A percentile compares a stretch with the other conserved stretches of the same genome.
phyloP scores from a whole-genome alignment of 1,284 basidiomycete species.

The Ustilago xerochloae region DNA sequence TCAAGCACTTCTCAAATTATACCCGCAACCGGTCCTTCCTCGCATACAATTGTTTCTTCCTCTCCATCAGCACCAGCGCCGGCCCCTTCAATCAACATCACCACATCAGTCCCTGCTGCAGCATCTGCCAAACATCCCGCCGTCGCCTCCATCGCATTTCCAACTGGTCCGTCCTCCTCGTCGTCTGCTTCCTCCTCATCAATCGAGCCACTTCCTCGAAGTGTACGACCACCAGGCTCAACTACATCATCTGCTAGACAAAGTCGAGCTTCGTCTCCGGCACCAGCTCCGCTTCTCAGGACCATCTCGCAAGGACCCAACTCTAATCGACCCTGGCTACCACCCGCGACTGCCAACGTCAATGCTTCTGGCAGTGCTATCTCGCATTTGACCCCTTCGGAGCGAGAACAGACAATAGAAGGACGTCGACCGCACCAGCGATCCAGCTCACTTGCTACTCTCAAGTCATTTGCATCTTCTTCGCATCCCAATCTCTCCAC shows the following conservation, averaged over 20 bases:
- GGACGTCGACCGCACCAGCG: conserved; percentile 29
- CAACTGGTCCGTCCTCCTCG: conserved; percentile 6
- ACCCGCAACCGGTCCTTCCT: conserved; percentile 5
- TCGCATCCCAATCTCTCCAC: conserved; percentile 12
- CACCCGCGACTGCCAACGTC: conserved; percentile 34
- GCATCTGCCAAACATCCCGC: conserved; percentile 10
- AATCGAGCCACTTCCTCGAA: background rate
- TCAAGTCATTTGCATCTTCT: conserved; percentile 25
- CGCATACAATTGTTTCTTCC: conserved; percentile 6
- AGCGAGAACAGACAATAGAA: conserved; percentile 33
- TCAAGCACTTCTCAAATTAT: background rate
- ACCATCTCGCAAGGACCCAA: conserved; percentile 29
- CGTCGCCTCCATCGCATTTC: conserved; percentile 15
- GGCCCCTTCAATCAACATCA: conserved; percentile 6
- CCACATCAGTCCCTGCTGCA: background rate
- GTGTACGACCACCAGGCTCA: conserved; percentile 10
- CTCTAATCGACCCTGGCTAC: conserved; percentile 10
- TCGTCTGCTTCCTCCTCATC: conserved; percentile 4
- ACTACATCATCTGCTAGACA: conserved; percentile 18
- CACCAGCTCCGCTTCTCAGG: conserved; percentile 36
- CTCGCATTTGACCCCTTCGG: conserved; percentile 24
- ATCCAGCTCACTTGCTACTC: conserved; percentile 38
- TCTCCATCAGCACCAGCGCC: conserved; percentile 3
- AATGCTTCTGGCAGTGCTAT: conserved; percentile 37
- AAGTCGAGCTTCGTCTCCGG: conserved; percentile 40